These are phyloP conservation scores for Glaciozyma martinii DNA, from an alignment of 768 basidiomycete species.

Conservation along the genomic window DNA sequence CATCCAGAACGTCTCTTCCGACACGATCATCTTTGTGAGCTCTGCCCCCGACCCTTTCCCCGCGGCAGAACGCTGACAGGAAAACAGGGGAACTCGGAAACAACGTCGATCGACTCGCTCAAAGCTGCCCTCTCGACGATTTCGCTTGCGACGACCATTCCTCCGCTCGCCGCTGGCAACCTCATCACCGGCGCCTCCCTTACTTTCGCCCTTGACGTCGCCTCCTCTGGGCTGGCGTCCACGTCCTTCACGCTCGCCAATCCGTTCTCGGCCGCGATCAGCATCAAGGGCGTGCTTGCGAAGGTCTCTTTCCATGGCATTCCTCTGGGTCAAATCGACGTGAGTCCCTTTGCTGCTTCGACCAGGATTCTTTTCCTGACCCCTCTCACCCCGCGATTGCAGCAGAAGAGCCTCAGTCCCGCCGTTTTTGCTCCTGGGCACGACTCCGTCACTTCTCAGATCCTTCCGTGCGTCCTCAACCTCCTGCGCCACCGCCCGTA, in stretches of 20 bases:
- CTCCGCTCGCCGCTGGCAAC: conserved; percentile 51
- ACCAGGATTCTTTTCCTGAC: no score
- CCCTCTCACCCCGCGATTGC: no score
- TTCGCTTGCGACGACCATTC: conserved; percentile 53
- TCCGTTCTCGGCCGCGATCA: conserved; percentile 67
- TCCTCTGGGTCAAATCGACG: conserved; percentile 44
- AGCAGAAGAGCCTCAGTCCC: no score
- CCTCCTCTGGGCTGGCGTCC: conserved; percentile 52
- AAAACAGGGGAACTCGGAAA: no score
- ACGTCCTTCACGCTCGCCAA: conserved; percentile 54
- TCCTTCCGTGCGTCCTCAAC: conserved; percentile 42
- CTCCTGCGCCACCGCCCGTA: no score
- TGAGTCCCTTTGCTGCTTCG: no score
- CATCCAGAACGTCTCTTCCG: conserved; percentile 49
- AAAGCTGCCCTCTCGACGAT: conserved; percentile 56
- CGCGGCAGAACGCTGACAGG: no score
- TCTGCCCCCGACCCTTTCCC: no score
- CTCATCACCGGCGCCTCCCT: conserved; percentile 50
- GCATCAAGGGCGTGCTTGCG: conserved; percentile 49
- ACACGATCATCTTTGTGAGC: conserved; percentile 51
- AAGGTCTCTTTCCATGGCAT: conserved; percentile 52
- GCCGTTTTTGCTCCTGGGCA: no score
- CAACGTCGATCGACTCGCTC: conserved; percentile 49
- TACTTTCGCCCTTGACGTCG: conserved; percentile 55
- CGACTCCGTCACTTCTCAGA: conserved; percentile 44